Evolutionary conservation across 805 yeast species (phyloP).

Genomic region (Ogataea neopini): DNA sequence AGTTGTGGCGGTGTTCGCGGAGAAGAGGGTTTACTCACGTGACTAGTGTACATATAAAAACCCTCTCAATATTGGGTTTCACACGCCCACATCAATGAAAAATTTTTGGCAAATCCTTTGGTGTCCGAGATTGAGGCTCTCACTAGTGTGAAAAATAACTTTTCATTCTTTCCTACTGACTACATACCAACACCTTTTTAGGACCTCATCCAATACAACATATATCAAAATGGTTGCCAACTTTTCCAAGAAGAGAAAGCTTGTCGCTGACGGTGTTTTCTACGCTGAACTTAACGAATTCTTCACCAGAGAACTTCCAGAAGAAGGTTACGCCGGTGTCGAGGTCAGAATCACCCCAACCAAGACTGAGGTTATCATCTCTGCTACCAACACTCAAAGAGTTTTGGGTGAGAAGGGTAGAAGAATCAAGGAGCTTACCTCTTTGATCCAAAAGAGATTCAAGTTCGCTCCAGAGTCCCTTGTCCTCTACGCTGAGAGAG

Average conservation of each 20-base stretch:
- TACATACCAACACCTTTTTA: constrained; percentile 7
- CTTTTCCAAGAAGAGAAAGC: constrained; percentile 98
- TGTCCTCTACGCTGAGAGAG: constrained; percentile 97
- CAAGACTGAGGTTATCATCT: constrained; percentile 97
- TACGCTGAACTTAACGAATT: constrained; percentile 99
- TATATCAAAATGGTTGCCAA: constrained; percentile 38
- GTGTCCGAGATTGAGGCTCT: not conserved
- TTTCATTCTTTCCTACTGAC: not conserved
- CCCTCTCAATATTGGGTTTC: not conserved
- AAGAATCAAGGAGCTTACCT: constrained; percentile 98
- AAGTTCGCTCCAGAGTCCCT: constrained; percentile 90
- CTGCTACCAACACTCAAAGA: constrained; percentile 98
- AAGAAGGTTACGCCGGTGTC: constrained; percentile 99
- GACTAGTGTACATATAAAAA: not conserved
- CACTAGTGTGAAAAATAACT: not conserved
- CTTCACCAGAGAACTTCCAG: constrained; percentile 99
- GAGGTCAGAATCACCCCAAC: constrained; percentile 98
- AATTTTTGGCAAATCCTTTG: constrained; percentile 1
- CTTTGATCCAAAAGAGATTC: constrained; percentile 98
- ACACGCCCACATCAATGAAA: not conserved
- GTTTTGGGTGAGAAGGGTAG: constrained; percentile 99
- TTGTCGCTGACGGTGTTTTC: constrained; percentile 99
- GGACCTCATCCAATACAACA: not conserved
- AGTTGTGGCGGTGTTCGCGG: not conserved
- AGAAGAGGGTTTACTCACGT: constrained; percentile 1